These are phyloP conservation scores for Cryptococcus maquisensis DNA, from an alignment of 1,284 basidiomycete genomes.

Conservation along the genomic window DNA sequence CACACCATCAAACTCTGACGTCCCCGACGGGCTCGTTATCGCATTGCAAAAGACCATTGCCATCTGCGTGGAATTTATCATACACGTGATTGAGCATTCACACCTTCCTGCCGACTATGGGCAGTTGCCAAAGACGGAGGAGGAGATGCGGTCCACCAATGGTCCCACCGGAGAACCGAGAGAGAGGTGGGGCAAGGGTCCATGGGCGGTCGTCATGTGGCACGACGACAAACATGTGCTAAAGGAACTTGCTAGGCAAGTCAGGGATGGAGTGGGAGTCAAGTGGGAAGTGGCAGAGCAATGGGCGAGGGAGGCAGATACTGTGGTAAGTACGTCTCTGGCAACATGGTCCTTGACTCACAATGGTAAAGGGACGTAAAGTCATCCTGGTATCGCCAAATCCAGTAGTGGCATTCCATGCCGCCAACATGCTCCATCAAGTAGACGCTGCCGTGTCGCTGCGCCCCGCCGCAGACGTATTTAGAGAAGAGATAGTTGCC, in stretches of 20 bases:
- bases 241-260: slow-evolving; percentile 77
- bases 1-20: slow-evolving; percentile 22
- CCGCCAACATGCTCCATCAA: slow-evolving; percentile 72
- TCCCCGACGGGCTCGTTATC: slow-evolving; percentile 60
- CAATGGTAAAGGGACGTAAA: slow-evolving; percentile 63
- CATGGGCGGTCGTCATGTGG: slow-evolving; percentile 85
- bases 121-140: slow-evolving; percentile 61
- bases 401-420: slow-evolving; percentile 65
- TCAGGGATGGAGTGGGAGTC: slow-evolving; percentile 62
- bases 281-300: slow-evolving; percentile 50
- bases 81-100: slow-evolving; percentile 79
- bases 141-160: slow-evolving; percentile 48
- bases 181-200: slow-evolving; percentile 55
- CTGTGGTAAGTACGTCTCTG: slow-evolving; percentile 32
- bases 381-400: slow-evolving; percentile 75
- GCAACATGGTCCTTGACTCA: background rate
- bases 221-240: slow-evolving; percentile 98
- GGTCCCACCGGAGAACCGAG: slow-evolving; percentile 27
- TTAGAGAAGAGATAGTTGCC: slow-evolving; percentile 78
- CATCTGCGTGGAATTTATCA: slow-evolving; percentile 75
- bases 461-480: slow-evolving; percentile 80
- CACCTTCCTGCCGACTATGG: slow-evolving; percentile 64
- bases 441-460: slow-evolving; percentile 92
- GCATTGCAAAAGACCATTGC: slow-evolving; percentile 68
- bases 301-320: slow-evolving; percentile 64